Evolutionary conservation across 768 basidiomycete species (phyloP), one percentile per base, ranked within the genome.

Genomic region (Amanita pallidorosea): DNA sequence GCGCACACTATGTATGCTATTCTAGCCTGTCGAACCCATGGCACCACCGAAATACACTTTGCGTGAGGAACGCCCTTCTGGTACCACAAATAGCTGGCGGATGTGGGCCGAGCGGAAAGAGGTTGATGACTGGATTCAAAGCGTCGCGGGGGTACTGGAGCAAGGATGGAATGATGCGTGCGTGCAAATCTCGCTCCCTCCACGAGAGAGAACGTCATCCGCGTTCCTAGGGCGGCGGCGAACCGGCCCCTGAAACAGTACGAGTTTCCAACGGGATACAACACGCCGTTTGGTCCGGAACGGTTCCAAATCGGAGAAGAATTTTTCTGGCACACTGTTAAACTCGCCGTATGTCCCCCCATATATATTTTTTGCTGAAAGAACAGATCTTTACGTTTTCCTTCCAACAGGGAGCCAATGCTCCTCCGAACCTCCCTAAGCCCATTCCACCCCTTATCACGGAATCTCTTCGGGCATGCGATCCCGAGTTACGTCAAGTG

Each of bases 251-350:
- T 71, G 36, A 76, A 76, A 55, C 84, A 79, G 56, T 98, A 95
- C 68, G 96, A 99, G 68, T 97, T 99, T 70, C 90, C 96, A 0
- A 91, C 89, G 31, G 96, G 96, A 1, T 97, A 81, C 69, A 90
- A 83, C 61, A 73, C 80, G 8, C 82, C 81, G 60, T 96, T 93
- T 66, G 87, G 85, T 0, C 60, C 75, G 7, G 89, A 97, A 61
- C 79, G 95, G 31, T 88, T 81, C 64, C 70, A 75, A 52, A 81
- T 91, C 12, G 88, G 93, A 46, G 96, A 99, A 65, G 81, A 90
- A 52, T 83, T 90, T 65, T 98, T 95, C 73, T 76, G 75, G 52
- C 89, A 93, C 57, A 74, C 78, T 4, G 71, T 68, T 33, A 70
- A 75, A 37, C 68, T 82, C 29, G 66, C 74, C 47, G 80, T 82